A percentile compares a stretch with the other conserved stretches of the same genome.
Evolutionary conservation across 2,329 filamentous ascomycete genomes (phyloP).

Genomic region (Ceratocystis destructans): DNA sequence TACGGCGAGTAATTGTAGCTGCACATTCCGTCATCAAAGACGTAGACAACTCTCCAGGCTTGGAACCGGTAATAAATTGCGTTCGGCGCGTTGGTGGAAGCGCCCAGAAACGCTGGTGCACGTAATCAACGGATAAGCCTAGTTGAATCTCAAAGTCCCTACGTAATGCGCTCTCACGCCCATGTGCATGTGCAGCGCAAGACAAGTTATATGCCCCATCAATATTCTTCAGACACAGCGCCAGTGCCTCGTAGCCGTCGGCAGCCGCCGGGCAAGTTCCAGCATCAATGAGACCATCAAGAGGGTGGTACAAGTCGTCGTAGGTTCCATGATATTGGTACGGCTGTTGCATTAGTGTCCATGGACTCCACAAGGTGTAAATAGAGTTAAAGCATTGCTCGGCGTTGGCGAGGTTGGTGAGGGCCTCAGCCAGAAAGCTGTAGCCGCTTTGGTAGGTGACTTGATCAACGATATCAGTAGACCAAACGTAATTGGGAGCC

Average conservation of each 20-base stretch:
- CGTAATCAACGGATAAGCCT: background rate
- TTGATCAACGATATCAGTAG: background rate
- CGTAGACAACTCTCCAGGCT: no score
- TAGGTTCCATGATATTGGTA: background rate
- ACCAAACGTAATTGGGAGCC: background rate
- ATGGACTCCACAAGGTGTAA: background rate
- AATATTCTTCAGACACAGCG: background rate
- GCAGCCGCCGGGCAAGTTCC: background rate
- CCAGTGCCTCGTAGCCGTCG: background rate
- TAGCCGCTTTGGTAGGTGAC: constrained; percentile 4
- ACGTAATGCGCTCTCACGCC: background rate
- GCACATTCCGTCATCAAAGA: background rate
- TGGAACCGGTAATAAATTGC: background rate
- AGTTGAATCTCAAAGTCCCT: background rate
- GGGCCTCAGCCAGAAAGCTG: background rate
- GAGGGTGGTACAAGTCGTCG: constrained; percentile 10
- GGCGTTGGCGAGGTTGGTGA: background rate
- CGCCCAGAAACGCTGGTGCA: constrained; percentile 1
- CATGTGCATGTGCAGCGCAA: background rate
- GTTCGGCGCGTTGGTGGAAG: background rate
- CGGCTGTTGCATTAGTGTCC: background rate
- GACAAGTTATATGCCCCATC: background rate
- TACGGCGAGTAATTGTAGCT: background rate
- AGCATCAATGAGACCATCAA: background rate
- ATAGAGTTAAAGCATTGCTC: background rate